Evolutionary conservation across 352 stramenopile species (phyloP).

Genomic region (Pythium biforme): DNA sequence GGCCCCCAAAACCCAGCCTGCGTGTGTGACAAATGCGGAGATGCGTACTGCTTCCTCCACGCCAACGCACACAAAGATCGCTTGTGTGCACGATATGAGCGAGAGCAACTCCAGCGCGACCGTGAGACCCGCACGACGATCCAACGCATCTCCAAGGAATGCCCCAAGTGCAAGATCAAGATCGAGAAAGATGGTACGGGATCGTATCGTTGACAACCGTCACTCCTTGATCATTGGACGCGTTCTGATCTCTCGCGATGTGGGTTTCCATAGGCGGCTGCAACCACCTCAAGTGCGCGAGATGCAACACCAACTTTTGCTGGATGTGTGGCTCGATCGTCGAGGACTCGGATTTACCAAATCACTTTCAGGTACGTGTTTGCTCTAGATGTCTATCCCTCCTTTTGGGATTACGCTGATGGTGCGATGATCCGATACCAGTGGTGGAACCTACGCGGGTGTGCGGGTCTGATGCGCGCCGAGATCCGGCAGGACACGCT

Average conservation of each 20-base stretch:
- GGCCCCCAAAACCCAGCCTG: slow-evolving; percentile 44
- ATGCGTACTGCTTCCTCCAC: slow-evolving; percentile 87
- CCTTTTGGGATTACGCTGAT: too few species aligned
- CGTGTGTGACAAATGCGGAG: slow-evolving; percentile 38
- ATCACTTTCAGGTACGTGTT: slow-evolving; percentile 22
- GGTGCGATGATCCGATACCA: too few species aligned
- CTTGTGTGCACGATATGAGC: slow-evolving; percentile 66
- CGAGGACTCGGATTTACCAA: slow-evolving; percentile 30
- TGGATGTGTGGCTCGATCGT: slow-evolving; percentile 56
- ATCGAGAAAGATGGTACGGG: slow-evolving; percentile 57
- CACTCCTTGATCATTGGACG: too few species aligned
- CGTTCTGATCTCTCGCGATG: too few species aligned
- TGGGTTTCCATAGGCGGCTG: slow-evolving; percentile 57
- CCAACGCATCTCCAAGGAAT: slow-evolving; percentile 42
- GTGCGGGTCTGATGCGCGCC: slow-evolving; percentile 14
- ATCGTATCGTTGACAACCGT: too few species aligned
- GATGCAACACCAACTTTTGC: slow-evolving; percentile 58
- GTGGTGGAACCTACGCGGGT: slow-evolving; percentile 21
- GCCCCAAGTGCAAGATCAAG: slow-evolving; percentile 45
- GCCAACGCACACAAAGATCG: slow-evolving; percentile 72
- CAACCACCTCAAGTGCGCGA: slow-evolving; percentile 59
- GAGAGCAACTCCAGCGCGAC: slow-evolving; percentile 12
- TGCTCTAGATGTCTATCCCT: too few species aligned
- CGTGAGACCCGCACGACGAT: slow-evolving; percentile 38
- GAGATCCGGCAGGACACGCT: slow-evolving; percentile 17